Base-by-base conservation (phyloP, 2,329 filamentous ascomycete species). In the Phyllosticta paracitricarpa region DNA sequence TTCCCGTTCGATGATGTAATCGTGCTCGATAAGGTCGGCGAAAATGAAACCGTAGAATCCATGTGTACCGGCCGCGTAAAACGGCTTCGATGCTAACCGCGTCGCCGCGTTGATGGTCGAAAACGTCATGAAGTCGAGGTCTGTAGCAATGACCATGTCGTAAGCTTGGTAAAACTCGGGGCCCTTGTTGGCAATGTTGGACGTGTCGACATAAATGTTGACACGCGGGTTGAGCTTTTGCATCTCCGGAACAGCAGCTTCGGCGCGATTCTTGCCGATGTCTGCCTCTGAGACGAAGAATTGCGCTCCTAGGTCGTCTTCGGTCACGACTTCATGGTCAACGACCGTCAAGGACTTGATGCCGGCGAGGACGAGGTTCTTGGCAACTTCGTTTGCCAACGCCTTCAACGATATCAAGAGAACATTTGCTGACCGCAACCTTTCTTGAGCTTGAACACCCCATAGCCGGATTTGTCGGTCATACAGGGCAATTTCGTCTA, bases 391-490 rank as follows among this genome's bases (percentile, higher is more conserved):
- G 72, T 93, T 95, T 62, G 89, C 91, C 17, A 99, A 83, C 0
- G 89, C 91, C 70, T 89, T 89, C 73, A 96, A 85, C 30, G 87
- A 91, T 66, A 99, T 87, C 64, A 99, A 84, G 54, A 97, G 86
- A 67, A 99, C 88, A 70, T 91, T 91, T 63, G 94, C 91, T 63
- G 84, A 89, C 68, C 93, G 90, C 62, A 99, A 91, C 71, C 89
- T 82, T 72, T 96, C 89, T 74, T 99, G 94, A 6, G 94, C 94
- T 69, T 94, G 87, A 70, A 97, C 89, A 53, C 94, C 94, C 94
- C 94, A 99, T 30, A 99, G 85, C 59, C 94, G 88, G 69, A 99
- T 97, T 74, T 99, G 94, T 57, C 94, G 87, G 76, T 99, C 94
- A 73, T 99, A 99, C 5, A 97, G 85, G 14, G 93, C 94, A 70